These are phyloP conservation scores for Kodamaea anthophila DNA, from an alignment of 1,139 yeast species.

Conservation along the genomic window DNA sequence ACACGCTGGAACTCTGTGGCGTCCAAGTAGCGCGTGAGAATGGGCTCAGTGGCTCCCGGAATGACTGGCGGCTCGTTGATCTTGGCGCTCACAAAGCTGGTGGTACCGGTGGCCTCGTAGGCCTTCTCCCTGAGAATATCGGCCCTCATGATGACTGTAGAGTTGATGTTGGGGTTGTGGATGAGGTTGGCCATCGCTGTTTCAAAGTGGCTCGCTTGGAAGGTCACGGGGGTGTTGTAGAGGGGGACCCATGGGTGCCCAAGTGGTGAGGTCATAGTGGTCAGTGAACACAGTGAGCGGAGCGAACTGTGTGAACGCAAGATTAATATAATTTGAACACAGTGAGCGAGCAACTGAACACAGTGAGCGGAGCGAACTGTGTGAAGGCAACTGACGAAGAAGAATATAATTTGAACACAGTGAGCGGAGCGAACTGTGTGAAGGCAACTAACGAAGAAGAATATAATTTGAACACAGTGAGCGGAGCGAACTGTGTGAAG, in stretches of 20 bases:
- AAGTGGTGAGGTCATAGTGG: slow-evolving; percentile 46
- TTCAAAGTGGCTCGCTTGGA: slow-evolving; percentile 52
- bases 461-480: no score
- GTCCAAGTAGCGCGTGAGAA: slow-evolving; percentile 44
- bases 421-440: no score
- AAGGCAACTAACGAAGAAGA: no score
- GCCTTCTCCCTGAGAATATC: slow-evolving; percentile 62
- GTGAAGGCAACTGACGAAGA: no score
- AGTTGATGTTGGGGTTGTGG: slow-evolving; percentile 83
- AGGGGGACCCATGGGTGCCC: slow-evolving; percentile 68
- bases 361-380: no score
- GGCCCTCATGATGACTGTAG: slow-evolving; percentile 85
- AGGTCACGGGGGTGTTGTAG: slow-evolving; percentile 39
- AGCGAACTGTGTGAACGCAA: no score
- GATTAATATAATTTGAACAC: no score
- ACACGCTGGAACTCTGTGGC: slow-evolving; percentile 49
- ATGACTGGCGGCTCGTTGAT: slow-evolving; percentile 30
- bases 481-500: no score
- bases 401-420: no score
- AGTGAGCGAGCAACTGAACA: no score
- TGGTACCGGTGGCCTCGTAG: slow-evolving; percentile 33
- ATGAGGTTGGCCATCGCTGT: slow-evolving; percentile 77
- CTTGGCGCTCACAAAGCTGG: slow-evolving; percentile 27
- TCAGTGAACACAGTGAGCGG: no score
- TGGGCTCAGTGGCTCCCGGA: slow-evolving; percentile 21